A percentile compares a stretch with the other conserved stretches of the same genome.
Conservation (phyloP, 164 flowering plant genomes). For the Stephania yunnanensis region DNA sequence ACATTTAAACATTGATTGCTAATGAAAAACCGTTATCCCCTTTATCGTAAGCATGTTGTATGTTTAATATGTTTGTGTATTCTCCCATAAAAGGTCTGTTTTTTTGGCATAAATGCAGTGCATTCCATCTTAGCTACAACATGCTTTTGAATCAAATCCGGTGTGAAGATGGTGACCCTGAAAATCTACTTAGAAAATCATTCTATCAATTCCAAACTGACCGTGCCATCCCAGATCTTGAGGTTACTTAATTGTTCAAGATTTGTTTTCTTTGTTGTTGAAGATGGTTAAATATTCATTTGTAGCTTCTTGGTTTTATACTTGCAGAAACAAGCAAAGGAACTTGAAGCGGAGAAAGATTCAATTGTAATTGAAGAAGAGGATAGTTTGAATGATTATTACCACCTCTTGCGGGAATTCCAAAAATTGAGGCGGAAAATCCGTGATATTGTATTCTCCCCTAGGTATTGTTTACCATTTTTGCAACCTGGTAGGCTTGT, state of each 20-base stretch:
- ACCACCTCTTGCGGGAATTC: slow-evolving; percentile 61
- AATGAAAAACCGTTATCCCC: too few species aligned
- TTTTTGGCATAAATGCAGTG: slow-evolving; percentile 41
- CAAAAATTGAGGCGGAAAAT: slow-evolving; percentile 69
- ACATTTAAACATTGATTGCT: too few species aligned
- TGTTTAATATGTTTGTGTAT: background rate
- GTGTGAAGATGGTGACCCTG: slow-evolving; percentile 89
- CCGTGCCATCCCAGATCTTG: slow-evolving; percentile 86
- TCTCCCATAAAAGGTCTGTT: background rate
- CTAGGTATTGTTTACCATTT: slow-evolving; percentile 78
- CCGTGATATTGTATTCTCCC: slow-evolving; percentile 67
- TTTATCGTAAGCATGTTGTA: too few species aligned
- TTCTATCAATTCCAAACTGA: slow-evolving; percentile 98
- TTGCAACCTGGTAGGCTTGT: slow-evolving; percentile 86
- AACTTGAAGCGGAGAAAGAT: slow-evolving; percentile 77
- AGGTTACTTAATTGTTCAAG: slow-evolving; percentile 43
- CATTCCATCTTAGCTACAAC: slow-evolving; percentile 96
- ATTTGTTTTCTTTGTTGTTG: background rate
- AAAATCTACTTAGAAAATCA: slow-evolving; percentile 84
- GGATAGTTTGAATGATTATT: slow-evolving; percentile 71
- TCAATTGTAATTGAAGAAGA: slow-evolving; percentile 92
- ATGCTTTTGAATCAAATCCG: slow-evolving; percentile 96
- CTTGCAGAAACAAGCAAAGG: slow-evolving; percentile 74
- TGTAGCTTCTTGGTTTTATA: background rate
- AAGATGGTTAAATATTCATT: background rate